Base-by-base conservation (phyloP, 495 filamentous ascomycete genomes). In the Trypethelium eluteriae region DNA sequence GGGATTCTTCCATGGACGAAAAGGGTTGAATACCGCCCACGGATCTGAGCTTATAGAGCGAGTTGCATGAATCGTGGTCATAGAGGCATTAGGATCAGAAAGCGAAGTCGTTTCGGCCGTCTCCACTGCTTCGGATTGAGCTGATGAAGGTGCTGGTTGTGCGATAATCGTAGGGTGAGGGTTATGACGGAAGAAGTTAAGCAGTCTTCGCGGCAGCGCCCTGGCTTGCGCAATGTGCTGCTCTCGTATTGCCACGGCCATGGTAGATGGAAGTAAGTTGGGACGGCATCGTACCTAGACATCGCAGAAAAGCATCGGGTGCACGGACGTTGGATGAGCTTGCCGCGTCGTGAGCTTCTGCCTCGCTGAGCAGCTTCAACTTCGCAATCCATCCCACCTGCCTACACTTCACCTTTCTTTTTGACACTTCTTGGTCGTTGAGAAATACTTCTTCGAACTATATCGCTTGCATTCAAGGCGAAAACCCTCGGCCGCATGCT, bases 1-100 rank as follows among this genome's bases (percentile, higher is more conserved):
- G 49, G 86, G 85, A 77, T 90, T 85, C 76, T 88, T 88, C 63
- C 79, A 81, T 1, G 87, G 81, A 70, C 84, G 78, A 81, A 96
- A 96, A 2, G 92, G 92, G 71, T 94, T 94, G 38, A 79, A 82
- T 11, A 59, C 14, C 18, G 53, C 53, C 53, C 53, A 59, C 10
- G 53, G 53, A 36, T 59, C 32, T 7, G 53, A 34, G 32, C 14
- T 59, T 4, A 36, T 2, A 18, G 53, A 59, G 11, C 25, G 25
- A 14, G 14, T 59, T 14, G 34, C 39, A 76, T 87, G 81, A 1
- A 72, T 79, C 66, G 81, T 84, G 68, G 72, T 89, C 57, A 69
- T 38, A 68, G 82, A 82, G 68, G 79, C 79, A 47, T 70, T 87
- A 12, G 59, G 81, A 67, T 83, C 68, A 38, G 70, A 34, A 16